Percentiles rank a stretch among this genome's conserved stretches.
Evolutionary conservation across 177 flowering plant species (phyloP).

Genomic region (Telopea speciosissima): DNA sequence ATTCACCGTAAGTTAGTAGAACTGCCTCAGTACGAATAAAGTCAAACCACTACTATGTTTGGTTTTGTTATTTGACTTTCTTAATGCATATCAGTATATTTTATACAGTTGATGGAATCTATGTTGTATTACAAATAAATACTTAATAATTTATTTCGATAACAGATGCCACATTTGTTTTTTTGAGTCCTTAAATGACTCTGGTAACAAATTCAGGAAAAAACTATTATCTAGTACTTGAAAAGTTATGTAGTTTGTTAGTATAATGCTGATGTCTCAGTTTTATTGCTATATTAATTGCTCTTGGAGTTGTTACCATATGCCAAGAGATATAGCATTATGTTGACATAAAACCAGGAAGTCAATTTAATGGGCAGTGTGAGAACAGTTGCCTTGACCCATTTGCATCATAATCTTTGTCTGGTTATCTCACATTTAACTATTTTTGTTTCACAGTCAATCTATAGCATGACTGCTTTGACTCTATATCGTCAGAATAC

Average conservation of each 20-base stretch:
- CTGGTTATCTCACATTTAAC: neutral
- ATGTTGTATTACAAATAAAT: neutral
- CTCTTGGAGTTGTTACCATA: neutral
- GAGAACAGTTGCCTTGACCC: no score
- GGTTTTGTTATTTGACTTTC: neutral
- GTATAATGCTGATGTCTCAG: neutral
- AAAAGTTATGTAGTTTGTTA: neutral
- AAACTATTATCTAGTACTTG: neutral
- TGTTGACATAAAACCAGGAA: neutral
- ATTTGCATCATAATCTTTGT: neutral
- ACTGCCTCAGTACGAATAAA: neutral
- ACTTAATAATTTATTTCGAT: neutral
- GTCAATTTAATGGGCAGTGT: neutral
- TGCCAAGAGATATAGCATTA: neutral
- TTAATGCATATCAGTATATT: neutral
- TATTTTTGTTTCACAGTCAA: neutral
- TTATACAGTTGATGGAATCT: no score
- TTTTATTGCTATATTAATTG: neutral
- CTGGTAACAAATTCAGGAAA: neutral
- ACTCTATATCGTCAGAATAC: neutral
- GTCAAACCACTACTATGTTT: neutral
- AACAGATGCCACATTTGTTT: neutral
- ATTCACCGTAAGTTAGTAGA: slow-evolving; percentile 53
- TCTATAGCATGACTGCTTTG: neutral
- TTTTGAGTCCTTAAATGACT: neutral